Evolutionary conservation across 306 rosid species (phyloP).

Genomic region (Castanea sativa): DNA sequence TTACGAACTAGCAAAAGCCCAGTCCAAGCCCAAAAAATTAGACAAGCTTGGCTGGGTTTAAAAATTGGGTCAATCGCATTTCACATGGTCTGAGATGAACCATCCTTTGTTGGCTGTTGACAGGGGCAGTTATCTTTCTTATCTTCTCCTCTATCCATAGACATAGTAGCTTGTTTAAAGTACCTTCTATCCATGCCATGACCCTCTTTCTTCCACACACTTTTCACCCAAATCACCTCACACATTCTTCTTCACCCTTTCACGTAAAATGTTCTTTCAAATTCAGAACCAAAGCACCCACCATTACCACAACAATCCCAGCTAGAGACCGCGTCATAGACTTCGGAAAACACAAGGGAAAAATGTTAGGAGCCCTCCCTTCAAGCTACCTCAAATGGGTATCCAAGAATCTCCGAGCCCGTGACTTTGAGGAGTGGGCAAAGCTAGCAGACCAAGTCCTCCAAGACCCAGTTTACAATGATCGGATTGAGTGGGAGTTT

Average conservation of each 20-base stretch:
- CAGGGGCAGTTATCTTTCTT: too few relatives aligned
- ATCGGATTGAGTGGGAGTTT: slow-evolving; percentile 65
- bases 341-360: slow-evolving; percentile 68
- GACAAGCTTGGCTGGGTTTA: too few relatives aligned
- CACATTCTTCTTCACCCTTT: background rate
- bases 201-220: slow-evolving; percentile 21
- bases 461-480: slow-evolving; percentile 52
- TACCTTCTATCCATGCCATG: slow-evolving; percentile 11
- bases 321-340: slow-evolving; percentile 53
- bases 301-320: background rate
- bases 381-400: slow-evolving; percentile 67
- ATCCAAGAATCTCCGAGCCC: slow-evolving; percentile 47
- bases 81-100: too few relatives aligned
- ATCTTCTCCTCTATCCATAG: too few relatives aligned
- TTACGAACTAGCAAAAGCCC: too few relatives aligned
- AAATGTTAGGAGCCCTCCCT: slow-evolving; percentile 64
- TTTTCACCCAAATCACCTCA: background rate
- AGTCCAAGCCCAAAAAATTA: too few relatives aligned
- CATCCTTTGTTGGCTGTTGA: too few relatives aligned
- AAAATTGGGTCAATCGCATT: too few relatives aligned
- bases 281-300: slow-evolving; percentile 16
- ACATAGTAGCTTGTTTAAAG: too few relatives aligned
- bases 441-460: slow-evolving; percentile 66
- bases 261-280: slow-evolving; percentile 23
- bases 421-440: slow-evolving; percentile 51